Evolutionary conservation across 352 stramenopile species (phyloP), one percentile per base, ranked within the genome.

Genomic region (Globisporangium echinulatum): DNA sequence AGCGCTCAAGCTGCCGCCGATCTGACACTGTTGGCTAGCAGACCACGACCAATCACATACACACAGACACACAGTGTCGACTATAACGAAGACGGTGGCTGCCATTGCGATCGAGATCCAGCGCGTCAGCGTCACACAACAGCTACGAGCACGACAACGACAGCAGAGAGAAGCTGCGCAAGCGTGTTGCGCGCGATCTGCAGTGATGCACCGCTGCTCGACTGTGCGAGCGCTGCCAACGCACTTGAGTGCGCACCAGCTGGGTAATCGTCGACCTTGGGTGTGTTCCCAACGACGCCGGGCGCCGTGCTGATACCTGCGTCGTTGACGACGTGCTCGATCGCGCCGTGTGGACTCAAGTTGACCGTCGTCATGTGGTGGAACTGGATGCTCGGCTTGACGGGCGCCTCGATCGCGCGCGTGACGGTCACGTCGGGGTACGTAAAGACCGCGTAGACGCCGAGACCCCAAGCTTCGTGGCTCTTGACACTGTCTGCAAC

Each of bases 1-100:
- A 11, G 25, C 38, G 40, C 48, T 79, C 6, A 65, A 64, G 33
- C 42, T 74, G n/a, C 63, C 62, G 1, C 63, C 64, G 4, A 43
- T 43, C 39, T 43, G 39, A 43, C 39, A 5, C 25, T 25, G 25
- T 25, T 25, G 25, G 25, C 25, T 0, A 25, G 25, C 25, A 25
- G 25, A 25, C 25, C 25, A 25, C 25, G 25, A 25, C 25, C 25
- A 25, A 25, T 25, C 25, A 2, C 25, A 25, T 25, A 2, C 25
- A 25, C 25, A 25, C 25, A 25, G 25, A 25, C 25, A 25, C 25
- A 25, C 25, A 25, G 25, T 25, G 25, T 25, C 25, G 25, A 25
- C 25, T 1, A 3, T 25, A 43, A 10, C 39, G 39, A 7, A 43
- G 39, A 10, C 39, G 39, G 39, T 43, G 10, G 39, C 39, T 7